phyloP scores from a whole-genome alignment of 345 rosid genomes.

The Citrus australasica region DNA sequence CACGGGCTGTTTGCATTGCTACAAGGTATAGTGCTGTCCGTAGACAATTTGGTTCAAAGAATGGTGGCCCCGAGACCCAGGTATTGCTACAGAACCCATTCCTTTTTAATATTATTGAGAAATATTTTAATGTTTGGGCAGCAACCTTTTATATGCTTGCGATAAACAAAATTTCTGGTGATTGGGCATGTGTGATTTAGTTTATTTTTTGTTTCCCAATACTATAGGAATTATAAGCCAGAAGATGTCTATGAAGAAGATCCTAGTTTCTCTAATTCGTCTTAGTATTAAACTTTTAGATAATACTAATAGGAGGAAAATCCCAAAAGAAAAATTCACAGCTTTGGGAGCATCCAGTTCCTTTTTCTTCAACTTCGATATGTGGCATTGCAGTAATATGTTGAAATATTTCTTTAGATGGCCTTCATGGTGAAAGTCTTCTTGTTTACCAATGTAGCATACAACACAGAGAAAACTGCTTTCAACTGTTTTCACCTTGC shows the following conservation, averaged over 20 bases:
- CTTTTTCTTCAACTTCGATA: not conserved
- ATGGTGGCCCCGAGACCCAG: conserved; percentile 85
- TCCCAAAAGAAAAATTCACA: not conserved
- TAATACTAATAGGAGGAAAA: not conserved
- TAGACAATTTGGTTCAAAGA: conserved; percentile 84
- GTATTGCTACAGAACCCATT: conserved; percentile 26
- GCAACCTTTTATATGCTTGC: not conserved
- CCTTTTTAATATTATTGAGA: not conserved
- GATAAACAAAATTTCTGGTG: not conserved
- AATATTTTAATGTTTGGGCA: not conserved
- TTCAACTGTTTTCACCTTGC: not conserved
- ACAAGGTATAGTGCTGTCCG: conserved; percentile 96
- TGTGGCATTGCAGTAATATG: not conserved
- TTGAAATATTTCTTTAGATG: not conserved
- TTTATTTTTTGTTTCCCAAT: not conserved
- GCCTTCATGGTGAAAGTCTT: not conserved
- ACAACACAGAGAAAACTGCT: not conserved
- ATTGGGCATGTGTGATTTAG: not conserved
- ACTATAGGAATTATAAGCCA: not conserved
- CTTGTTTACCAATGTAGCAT: not conserved
- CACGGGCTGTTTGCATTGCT: conserved; percentile 94
- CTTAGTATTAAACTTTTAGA: not conserved
- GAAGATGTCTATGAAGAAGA: not conserved
- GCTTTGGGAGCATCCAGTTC: not conserved
- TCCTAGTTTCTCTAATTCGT: not conserved